These are phyloP conservation scores for Melanomma pulvis-pyrius DNA, from an alignment of 495 filamentous ascomycete genomes.

Conservation along the genomic window DNA sequence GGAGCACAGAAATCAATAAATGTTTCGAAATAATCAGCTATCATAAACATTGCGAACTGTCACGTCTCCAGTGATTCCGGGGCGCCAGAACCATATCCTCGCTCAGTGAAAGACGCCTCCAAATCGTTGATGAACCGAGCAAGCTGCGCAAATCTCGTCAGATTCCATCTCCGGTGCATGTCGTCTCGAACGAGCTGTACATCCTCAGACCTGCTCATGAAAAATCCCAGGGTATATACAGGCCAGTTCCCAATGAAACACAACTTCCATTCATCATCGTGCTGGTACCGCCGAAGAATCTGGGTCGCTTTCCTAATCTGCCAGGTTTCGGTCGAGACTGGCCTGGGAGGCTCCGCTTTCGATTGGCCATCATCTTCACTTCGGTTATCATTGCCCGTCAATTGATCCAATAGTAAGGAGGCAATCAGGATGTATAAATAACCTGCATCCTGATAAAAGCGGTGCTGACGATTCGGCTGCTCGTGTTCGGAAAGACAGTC, in stretches of 20 bases:
- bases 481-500: not conserved
- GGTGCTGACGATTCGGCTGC: not conserved
- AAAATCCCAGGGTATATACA: not conserved
- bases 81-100: not conserved
- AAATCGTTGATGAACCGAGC: not conserved
- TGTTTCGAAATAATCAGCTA: too few relatives aligned
- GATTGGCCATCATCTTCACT: not conserved
- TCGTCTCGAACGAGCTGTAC: not conserved
- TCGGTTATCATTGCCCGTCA: not conserved
- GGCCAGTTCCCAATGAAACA: conserved; percentile 2
- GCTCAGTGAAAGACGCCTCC: not conserved
- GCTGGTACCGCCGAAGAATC: not conserved
- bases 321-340: not conserved
- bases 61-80: not conserved
- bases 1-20: too few relatives aligned
- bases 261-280: not conserved
- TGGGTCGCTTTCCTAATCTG: not conserved
- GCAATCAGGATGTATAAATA: not conserved
- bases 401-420: not conserved
- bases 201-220: not conserved
- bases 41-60: too few relatives aligned
- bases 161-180: not conserved
- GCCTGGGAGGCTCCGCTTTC: not conserved
- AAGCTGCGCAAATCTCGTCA: conserved; percentile 1
- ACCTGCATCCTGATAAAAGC: not conserved